Conservation (phyloP, 164 flowering plant species). For the Piper longum region DNA sequence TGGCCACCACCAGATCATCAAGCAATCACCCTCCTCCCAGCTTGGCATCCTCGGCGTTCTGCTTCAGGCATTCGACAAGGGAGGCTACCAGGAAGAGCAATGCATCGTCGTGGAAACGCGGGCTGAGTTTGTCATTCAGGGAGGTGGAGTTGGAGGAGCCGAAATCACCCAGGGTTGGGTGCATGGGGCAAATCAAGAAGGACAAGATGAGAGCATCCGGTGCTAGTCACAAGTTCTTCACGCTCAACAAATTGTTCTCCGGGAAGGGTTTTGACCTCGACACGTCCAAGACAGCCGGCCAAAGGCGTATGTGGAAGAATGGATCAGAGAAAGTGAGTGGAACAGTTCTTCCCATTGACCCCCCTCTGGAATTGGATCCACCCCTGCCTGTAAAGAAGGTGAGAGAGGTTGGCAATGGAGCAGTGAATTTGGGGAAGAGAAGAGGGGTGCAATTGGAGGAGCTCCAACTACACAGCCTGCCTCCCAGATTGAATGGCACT, state of each 20-base stretch:
- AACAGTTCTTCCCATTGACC: not conserved
- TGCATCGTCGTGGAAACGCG: not conserved
- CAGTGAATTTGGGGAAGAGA: slow-evolving; percentile 13
- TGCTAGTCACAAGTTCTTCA: slow-evolving; percentile 7
- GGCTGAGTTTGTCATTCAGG: not conserved
- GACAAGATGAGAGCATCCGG: not conserved
- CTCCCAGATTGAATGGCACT: not conserved
- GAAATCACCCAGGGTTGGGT: slow-evolving; percentile 15
- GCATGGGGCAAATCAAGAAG: slow-evolving; percentile 21
- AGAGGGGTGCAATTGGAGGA: slow-evolving; percentile 13
- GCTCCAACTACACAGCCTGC: slow-evolving; percentile 7
- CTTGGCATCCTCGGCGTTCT: too few species aligned
- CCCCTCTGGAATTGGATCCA: slow-evolving; percentile 12
- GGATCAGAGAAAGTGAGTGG: not conserved
- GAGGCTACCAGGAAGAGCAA: not conserved
- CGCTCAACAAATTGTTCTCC: slow-evolving; percentile 15
- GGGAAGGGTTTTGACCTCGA: slow-evolving; percentile 4
- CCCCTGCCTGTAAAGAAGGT: slow-evolving; percentile 13
- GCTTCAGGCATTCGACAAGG: not conserved
- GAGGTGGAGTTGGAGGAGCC: slow-evolving; percentile 6
- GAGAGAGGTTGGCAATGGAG: not conserved
- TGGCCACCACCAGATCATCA: not conserved
- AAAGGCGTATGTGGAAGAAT: not conserved
- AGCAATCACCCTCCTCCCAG: not conserved
- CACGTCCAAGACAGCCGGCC: not conserved